Evolutionary conservation across 108 stramenopile species (phyloP).

Genomic region (Fistulifera solaris): DNA sequence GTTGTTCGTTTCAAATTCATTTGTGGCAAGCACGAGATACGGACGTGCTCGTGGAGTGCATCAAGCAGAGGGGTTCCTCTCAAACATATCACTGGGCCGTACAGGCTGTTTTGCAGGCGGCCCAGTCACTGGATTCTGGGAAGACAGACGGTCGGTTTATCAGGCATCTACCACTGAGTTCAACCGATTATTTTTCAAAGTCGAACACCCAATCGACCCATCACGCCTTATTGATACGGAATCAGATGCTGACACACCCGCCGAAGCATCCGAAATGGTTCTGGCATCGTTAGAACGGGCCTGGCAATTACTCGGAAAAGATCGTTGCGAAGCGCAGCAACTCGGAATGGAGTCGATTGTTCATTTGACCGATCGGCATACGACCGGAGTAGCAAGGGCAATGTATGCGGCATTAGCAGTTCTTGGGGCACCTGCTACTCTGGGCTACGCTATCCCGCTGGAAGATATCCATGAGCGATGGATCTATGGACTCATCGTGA

Average conservation of each 20-base stretch:
- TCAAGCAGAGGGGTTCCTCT: slow-evolving; percentile 15
- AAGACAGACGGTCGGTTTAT: slow-evolving; percentile 13
- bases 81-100: slow-evolving; percentile 32
- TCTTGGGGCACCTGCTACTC: slow-evolving; percentile 8
- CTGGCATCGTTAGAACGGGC: slow-evolving; percentile 28
- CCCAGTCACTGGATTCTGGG: slow-evolving; percentile 23
- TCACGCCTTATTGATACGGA: not conserved
- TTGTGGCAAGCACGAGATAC: slow-evolving; percentile 15
- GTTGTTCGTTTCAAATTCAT: slow-evolving; percentile 30
- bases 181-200: slow-evolving; percentile 11
- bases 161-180: slow-evolving; percentile 23
- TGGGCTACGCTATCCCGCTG: not conserved
- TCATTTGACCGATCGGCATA: slow-evolving; percentile 36
- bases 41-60: slow-evolving; percentile 36
- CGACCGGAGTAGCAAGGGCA: slow-evolving; percentile 18
- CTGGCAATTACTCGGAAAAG: slow-evolving; percentile 39
- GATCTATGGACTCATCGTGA: slow-evolving; percentile 6
- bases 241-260: not conserved
- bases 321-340: slow-evolving; percentile 44
- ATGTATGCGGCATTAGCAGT: slow-evolving; percentile 16
- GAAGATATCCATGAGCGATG: slow-evolving; percentile 4
- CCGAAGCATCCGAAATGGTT: slow-evolving; percentile 2
- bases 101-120: slow-evolving; percentile 30
- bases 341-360: slow-evolving; percentile 59
- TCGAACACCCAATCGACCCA: not conserved